Conservation (phyloP, 345 rosid species). For the Erucastrum elatum region DNA sequence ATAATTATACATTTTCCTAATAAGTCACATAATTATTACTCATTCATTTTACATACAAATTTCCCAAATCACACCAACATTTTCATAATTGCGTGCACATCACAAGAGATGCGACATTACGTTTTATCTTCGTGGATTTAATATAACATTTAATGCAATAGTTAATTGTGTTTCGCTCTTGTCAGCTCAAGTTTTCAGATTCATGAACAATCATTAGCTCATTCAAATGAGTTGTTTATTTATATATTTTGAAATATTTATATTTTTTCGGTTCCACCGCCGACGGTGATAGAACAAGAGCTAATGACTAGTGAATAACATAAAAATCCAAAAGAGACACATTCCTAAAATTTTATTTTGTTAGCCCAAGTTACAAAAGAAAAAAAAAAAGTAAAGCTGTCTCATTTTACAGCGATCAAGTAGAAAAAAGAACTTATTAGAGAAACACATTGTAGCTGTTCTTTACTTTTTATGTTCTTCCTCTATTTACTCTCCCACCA, state of each 20-base stretch:
- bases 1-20: not conserved
- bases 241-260: not conserved
- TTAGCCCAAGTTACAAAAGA: too few species aligned
- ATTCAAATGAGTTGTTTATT: conserved; percentile 17
- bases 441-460: too few species aligned
- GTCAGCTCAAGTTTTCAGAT: conserved; percentile 40
- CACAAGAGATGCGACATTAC: not conserved
- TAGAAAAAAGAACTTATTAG: too few species aligned
- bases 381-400: too few species aligned
- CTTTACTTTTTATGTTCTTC: too few species aligned
- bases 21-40: not conserved
- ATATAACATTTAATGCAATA: conserved; percentile 12
- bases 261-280: conserved; percentile 23
- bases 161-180: conserved; percentile 39
- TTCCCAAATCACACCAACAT: not conserved
- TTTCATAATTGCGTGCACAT: not conserved
- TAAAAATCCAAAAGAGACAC: too few species aligned
- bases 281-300: too few species aligned
- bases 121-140: conserved; percentile 5
- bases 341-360: not conserved
- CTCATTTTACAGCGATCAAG: too few species aligned
- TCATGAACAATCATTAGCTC: conserved; percentile 32
- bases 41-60: not conserved
- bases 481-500: too few species aligned
- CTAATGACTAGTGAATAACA: too few species aligned